Conservation (phyloP, 208 protist genomes). For the Trypanosoma melophagium region DNA sequence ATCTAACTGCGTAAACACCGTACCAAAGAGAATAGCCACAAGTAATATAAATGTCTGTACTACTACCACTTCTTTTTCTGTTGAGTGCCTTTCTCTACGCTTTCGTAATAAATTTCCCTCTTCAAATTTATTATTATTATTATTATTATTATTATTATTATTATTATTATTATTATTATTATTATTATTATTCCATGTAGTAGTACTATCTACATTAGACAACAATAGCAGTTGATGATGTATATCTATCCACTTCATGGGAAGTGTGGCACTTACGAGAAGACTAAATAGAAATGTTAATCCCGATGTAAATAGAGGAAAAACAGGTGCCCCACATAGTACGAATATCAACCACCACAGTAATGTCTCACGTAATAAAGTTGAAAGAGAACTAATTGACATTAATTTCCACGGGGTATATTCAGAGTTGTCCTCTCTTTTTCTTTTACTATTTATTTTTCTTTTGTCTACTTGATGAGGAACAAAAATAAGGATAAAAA, state of each 20-base stretch:
- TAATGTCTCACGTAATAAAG: slow-evolving; percentile 1
- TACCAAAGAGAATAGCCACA: slow-evolving; percentile 35
- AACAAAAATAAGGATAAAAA: too few relatives aligned
- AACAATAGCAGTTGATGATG: background rate
- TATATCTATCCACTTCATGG: slow-evolving; percentile 14
- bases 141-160: too few relatives aligned
- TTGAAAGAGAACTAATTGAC: background rate
- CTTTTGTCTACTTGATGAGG: too few relatives aligned
- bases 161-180: background rate
- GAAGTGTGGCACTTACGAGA: slow-evolving; percentile 17
- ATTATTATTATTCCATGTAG: background rate
- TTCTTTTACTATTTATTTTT: too few relatives aligned
- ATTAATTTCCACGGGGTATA: too few relatives aligned
- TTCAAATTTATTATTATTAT: background rate
- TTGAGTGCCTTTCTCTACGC: too few relatives aligned
- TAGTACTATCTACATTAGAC: background rate
- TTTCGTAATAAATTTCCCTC: too few relatives aligned
- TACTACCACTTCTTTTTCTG: background rate
- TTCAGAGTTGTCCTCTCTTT: too few relatives aligned
- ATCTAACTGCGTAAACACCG: slow-evolving; percentile 51
- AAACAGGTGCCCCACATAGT: slow-evolving; percentile 15
- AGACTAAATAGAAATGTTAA: slow-evolving; percentile 7
- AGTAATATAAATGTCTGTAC: slow-evolving; percentile 33
- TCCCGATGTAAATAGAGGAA: background rate
- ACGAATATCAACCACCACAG: slow-evolving; percentile 20